A percentile compares a stretch with the other conserved stretches of the same genome.
These are phyloP conservation scores for Nothomitra cinnamomea DNA, from an alignment of 2,329 filamentous ascomycete species.

Conservation along the genomic window DNA sequence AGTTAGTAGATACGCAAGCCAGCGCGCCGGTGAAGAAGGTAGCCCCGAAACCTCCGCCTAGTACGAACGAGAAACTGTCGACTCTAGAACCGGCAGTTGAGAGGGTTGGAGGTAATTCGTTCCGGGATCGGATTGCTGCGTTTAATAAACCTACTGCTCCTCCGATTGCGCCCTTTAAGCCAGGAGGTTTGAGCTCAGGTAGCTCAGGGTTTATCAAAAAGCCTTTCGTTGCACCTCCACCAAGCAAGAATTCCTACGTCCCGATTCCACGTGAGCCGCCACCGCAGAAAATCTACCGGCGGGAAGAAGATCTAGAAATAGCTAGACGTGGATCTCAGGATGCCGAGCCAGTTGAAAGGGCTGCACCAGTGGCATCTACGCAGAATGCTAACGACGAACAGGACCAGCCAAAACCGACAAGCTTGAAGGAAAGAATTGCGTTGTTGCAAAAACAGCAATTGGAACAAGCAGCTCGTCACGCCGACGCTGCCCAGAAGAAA, in stretches of 20 bases:
- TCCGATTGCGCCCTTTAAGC: conserved; percentile 81
- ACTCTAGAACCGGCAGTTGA: conserved; percentile 52
- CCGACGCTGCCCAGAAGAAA: conserved; percentile 61
- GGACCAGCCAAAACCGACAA: conserved; percentile 79
- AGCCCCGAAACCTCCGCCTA: conserved; percentile 21
- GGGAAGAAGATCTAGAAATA: conserved; percentile 66
- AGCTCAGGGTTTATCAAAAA: conserved; percentile 75
- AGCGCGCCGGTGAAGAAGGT: background rate
- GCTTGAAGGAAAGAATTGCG: conserved; percentile 88
- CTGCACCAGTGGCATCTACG: conserved; percentile 35
- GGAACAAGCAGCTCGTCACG: conserved; percentile 71
- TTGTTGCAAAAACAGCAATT: conserved; percentile 84
- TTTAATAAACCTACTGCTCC: conserved; percentile 85
- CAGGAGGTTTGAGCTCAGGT: conserved; percentile 42
- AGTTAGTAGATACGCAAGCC: background rate
- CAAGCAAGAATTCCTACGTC: conserved; percentile 80
- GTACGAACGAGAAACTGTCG: conserved; percentile 24
- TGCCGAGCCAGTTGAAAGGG: conserved; percentile 48
- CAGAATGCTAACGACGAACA: conserved; percentile 33
- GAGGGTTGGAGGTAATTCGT: conserved; percentile 61
- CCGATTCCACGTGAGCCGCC: conserved; percentile 56
- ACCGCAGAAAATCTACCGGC: conserved; percentile 58
- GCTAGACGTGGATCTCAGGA: conserved; percentile 37
- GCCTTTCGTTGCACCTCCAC: conserved; percentile 87
- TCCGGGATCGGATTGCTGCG: conserved; percentile 88